A percentile compares a stretch with the other conserved stretches of the same genome.
Evolutionary conservation across 805 yeast genomes (phyloP).

Genomic region (Jamesozyma jinghongensis): DNA sequence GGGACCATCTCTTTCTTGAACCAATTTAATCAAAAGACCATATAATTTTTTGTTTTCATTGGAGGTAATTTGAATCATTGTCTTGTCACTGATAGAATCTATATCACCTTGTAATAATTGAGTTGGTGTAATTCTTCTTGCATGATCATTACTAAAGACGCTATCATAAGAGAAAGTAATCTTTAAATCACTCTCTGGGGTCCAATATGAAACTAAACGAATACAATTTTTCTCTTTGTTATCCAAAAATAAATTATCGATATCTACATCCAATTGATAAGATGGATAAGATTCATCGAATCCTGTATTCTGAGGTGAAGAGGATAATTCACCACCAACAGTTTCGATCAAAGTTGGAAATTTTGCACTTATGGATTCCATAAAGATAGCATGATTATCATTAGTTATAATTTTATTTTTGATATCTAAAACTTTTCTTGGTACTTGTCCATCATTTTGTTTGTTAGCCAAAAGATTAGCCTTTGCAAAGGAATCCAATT

Average conservation of each 20-base stretch:
- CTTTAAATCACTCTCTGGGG: slow-evolving; percentile 28
- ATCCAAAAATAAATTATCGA: slow-evolving; percentile 77
- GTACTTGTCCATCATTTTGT: background rate
- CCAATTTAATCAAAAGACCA: slow-evolving; percentile 59
- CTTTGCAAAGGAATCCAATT: slow-evolving; percentile 75
- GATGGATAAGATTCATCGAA: slow-evolving; percentile 25
- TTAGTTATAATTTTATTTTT: slow-evolving; percentile 65
- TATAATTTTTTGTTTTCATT: slow-evolving; percentile 71
- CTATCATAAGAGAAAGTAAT: slow-evolving; percentile 68
- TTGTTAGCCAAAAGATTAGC: slow-evolving; percentile 33
- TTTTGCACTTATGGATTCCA: slow-evolving; percentile 46
- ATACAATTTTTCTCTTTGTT: slow-evolving; percentile 53
- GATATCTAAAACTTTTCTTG: slow-evolving; percentile 39
- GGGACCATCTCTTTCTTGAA: slow-evolving; percentile 76
- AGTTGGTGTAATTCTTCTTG: background rate
- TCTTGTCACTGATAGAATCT: slow-evolving; percentile 62
- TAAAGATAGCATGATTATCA: slow-evolving; percentile 82
- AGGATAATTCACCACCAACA: background rate
- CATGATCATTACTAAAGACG: slow-evolving; percentile 32
- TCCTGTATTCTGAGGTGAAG: background rate
- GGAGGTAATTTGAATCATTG: slow-evolving; percentile 71
- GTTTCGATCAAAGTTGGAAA: background rate
- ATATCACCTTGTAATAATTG: slow-evolving; percentile 37
- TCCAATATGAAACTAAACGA: slow-evolving; percentile 54
- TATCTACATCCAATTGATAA: slow-evolving; percentile 56